These are phyloP conservation scores for Debaryomyces fabryi DNA, from an alignment of 1,139 yeast genomes.

Conservation along the genomic window DNA sequence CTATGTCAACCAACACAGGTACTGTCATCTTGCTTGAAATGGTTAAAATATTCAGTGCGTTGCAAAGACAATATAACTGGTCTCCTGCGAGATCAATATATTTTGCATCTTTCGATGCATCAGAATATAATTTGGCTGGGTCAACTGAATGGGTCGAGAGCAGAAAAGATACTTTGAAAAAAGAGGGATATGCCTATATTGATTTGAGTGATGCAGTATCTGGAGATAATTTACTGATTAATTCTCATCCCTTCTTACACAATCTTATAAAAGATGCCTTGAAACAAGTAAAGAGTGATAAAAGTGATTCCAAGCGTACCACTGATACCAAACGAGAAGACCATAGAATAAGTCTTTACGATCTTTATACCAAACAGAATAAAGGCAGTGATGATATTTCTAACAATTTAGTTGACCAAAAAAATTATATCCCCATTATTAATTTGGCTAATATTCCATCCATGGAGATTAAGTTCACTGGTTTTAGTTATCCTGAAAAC, in stretches of 20 bases:
- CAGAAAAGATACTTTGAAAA: conserved; percentile 52
- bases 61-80: conserved; percentile 75
- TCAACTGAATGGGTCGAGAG: conserved; percentile 77
- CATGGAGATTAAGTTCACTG: conserved; percentile 56
- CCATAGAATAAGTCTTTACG: conserved; percentile 24
- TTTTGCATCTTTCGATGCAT: conserved; percentile 86
- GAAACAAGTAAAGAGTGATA: conserved; percentile 29
- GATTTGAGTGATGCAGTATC: conserved; percentile 77
- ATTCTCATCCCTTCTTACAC: conserved; percentile 69
- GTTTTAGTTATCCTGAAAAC: conserved; percentile 52
- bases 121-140: conserved; percentile 83
- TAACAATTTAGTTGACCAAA: conserved; percentile 51
- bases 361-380: conserved; percentile 30
- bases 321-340: conserved; percentile 1
- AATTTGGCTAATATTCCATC: conserved; percentile 71
- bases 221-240: conserved; percentile 59
- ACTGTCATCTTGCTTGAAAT: conserved; percentile 73
- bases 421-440: conserved; percentile 71
- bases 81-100: conserved; percentile 79
- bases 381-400: conserved; percentile 30
- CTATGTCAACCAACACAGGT: conserved; percentile 74
- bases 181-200: conserved; percentile 71
- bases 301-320: conserved; percentile 10
- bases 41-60: conserved; percentile 67
- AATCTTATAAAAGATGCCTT: conserved; percentile 45